phyloP scores from a whole-genome alignment of 2,329 filamentous ascomycete species.

The Cyphellophora attinorum region DNA sequence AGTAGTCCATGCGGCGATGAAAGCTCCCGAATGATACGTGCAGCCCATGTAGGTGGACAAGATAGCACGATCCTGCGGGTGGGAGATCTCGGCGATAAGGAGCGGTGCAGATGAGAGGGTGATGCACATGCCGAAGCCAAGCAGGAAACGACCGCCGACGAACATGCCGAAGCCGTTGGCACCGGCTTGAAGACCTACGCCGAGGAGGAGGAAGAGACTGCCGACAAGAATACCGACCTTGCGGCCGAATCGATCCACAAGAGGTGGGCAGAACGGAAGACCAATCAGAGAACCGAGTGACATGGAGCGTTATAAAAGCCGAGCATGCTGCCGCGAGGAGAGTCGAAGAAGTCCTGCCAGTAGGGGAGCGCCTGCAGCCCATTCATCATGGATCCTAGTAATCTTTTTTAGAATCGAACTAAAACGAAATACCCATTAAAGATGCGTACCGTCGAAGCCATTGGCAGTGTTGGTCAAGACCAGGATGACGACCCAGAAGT shows the following conservation, averaged over 20 bases:
- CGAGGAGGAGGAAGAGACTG: conserved; percentile 35
- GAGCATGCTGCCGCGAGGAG: conserved; percentile 26
- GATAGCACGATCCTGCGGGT: conserved; percentile 38
- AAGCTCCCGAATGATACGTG: conserved; percentile 42
- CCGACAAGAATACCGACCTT: conserved; percentile 38
- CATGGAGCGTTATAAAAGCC: conserved; percentile 30
- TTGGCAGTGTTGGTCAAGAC: conserved; percentile 2
- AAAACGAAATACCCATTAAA: too few species aligned
- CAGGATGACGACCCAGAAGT: conserved; percentile 3
- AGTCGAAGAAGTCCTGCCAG: conserved; percentile 21
- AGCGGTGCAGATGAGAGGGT: conserved; percentile 18
- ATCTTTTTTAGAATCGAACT: too few species aligned
- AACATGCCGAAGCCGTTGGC: conserved; percentile 32
- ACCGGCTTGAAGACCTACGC: conserved; percentile 24
- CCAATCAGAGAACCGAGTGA: conserved; percentile 39
- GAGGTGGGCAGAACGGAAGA: conserved; percentile 36
- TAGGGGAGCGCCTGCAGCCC: conserved; percentile 11
- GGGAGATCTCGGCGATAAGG: conserved; percentile 34
- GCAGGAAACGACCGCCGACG: conserved; percentile 49
- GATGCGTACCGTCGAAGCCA: conserved; percentile 1
- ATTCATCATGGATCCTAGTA: conserved; percentile 12
- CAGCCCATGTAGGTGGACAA: conserved; percentile 44
- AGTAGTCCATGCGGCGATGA: conserved; percentile 40
- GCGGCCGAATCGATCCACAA: conserved; percentile 38
- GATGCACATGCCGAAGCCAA: conserved; percentile 44